A percentile compares a stretch with the other conserved stretches of the same genome.
These are phyloP conservation scores for Suhomyces bribrorum DNA, from an alignment of 1,139 yeast genomes.

Conservation along the genomic window DNA sequence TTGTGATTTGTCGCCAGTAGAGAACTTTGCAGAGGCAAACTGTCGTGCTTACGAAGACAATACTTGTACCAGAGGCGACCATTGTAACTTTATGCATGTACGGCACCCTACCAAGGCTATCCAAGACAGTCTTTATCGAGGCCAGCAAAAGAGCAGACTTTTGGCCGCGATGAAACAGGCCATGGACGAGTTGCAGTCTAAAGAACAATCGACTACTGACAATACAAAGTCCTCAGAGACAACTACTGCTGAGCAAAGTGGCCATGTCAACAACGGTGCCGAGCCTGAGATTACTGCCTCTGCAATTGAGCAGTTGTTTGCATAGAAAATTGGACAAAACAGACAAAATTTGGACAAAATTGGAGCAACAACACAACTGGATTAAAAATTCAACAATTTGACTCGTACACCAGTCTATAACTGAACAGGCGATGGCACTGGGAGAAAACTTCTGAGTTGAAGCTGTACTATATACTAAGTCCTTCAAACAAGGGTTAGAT, in stretches of 20 bases:
- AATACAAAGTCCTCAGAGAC: too few species aligned
- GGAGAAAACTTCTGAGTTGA: too few species aligned
- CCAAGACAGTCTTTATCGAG: slow-evolving; percentile 36
- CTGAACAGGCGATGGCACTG: too few species aligned
- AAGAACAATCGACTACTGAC: too few species aligned
- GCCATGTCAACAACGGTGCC: not conserved
- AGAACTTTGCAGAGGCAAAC: slow-evolving; percentile 68
- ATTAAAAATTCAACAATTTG: too few species aligned
- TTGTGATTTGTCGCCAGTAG: slow-evolving; percentile 79
- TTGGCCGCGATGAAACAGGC: slow-evolving; percentile 15
- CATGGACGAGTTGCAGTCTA: not conserved
- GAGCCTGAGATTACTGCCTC: slow-evolving; percentile 14
- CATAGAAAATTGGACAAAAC: too few species aligned
- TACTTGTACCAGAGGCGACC: slow-evolving; percentile 73
- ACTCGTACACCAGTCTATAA: too few species aligned
- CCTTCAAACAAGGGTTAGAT: too few species aligned
- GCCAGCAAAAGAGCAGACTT: slow-evolving; percentile 38
- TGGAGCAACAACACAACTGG: too few species aligned
- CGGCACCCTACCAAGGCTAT: slow-evolving; percentile 54
- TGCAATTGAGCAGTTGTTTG: slow-evolving; percentile 23
- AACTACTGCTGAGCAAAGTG: not conserved
- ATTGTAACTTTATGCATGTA: slow-evolving; percentile 86
- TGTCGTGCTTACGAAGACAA: slow-evolving; percentile 69
- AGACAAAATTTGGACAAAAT: too few species aligned
- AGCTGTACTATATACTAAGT: too few species aligned